A percentile compares a stretch with the other conserved stretches of the same genome.
phyloP scores from a whole-genome alignment of 2,329 filamentous ascomycete genomes.

The Sporothrix schenckii region DNA sequence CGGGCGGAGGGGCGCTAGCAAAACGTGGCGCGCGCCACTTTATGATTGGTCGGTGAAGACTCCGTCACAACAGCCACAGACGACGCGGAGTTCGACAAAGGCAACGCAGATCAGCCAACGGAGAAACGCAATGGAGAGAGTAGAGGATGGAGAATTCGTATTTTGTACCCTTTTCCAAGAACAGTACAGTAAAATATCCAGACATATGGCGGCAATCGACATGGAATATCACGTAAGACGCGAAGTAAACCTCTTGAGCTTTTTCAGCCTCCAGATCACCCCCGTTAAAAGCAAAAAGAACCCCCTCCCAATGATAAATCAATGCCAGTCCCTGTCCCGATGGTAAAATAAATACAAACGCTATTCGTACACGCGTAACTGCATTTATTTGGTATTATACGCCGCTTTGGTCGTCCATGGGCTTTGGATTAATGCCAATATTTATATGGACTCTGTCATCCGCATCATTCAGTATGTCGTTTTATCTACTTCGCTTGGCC shows the following conservation, averaged over 20 bases:
- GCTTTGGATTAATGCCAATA: not conserved
- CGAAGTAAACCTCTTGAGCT: not conserved
- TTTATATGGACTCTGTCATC: not conserved
- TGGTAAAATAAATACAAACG: not conserved
- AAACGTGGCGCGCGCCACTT: slow-evolving; percentile 21
- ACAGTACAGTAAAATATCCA: not conserved
- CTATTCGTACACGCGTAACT: not conserved
- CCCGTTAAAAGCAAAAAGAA: not conserved
- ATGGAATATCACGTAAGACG: not conserved
- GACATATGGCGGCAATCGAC: not conserved
- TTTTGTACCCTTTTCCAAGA: not conserved
- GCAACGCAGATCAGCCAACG: not conserved
- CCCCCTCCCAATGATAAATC: not conserved
- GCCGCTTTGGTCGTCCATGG: not conserved
- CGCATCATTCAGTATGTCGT: not conserved
- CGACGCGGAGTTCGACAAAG: not conserved
- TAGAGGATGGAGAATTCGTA: not conserved
- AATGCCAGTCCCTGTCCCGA: not conserved
- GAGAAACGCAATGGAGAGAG: not conserved
- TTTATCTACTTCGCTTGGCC: not conserved
- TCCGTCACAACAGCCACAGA: not conserved
- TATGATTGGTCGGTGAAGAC: slow-evolving; percentile 19
- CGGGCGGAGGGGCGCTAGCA: too few relatives aligned
- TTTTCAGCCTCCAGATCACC: not conserved
- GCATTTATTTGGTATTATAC: not conserved